Conservation (phyloP, 345 rosid genomes). For the Citrus mangshanensis region DNA sequence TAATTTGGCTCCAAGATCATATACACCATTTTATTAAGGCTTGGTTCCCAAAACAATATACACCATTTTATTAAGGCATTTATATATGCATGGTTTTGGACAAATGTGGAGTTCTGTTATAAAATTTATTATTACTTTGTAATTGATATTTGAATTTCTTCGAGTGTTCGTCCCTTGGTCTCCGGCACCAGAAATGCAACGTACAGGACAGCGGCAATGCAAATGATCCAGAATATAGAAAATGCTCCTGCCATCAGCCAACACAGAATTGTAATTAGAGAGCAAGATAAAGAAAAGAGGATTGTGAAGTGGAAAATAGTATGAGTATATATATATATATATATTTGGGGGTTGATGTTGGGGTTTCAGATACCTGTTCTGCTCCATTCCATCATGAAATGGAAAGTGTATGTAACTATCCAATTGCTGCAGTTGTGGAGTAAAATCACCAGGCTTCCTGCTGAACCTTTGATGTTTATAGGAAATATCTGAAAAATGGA, state of each 20-base stretch:
- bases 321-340: too few relatives aligned
- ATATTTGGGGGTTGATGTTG: too few relatives aligned
- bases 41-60: too few relatives aligned
- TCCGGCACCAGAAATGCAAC: slow-evolving; percentile 22
- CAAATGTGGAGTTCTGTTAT: too few relatives aligned
- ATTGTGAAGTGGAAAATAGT: neutral
- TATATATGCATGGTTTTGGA: too few relatives aligned
- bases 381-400: slow-evolving; percentile 53
- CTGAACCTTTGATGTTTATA: neutral
- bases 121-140: neutral
- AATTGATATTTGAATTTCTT: slow-evolving; percentile 24
- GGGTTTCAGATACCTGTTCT: slow-evolving; percentile 30
- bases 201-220: slow-evolving; percentile 11
- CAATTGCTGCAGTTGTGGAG: slow-evolving; percentile 16
- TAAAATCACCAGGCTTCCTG: neutral
- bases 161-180: slow-evolving; percentile 26
- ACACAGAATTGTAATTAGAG: neutral
- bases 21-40: too few relatives aligned
- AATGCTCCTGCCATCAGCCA: slow-evolving; percentile 43
- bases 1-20: too few relatives aligned
- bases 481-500: neutral
- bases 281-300: neutral
- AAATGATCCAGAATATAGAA: slow-evolving; percentile 34
- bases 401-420: slow-evolving; percentile 43
- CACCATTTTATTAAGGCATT: too few relatives aligned